Percentiles rank a stretch among this genome's conserved stretches.
Evolutionary conservation across 1,284 basidiomycete genomes (phyloP).

Genomic region (Xerocomus minutiporus): DNA sequence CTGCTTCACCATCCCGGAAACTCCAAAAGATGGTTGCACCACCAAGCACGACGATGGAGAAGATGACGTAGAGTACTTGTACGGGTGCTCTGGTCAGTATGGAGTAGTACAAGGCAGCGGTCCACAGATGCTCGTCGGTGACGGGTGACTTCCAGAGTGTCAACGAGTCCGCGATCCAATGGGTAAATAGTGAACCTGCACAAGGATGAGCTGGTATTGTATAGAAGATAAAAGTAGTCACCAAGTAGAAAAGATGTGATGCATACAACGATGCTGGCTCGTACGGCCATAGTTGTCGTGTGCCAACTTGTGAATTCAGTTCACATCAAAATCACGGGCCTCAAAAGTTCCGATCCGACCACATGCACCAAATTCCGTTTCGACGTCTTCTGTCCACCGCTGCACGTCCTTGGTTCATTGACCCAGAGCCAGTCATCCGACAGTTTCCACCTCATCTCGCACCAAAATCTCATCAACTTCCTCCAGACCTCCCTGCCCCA

Average conservation of each 20-base stretch:
- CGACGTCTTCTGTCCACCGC: constrained; percentile 9
- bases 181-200: constrained; percentile 71
- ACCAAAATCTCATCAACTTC: constrained; percentile 34
- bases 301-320: constrained; percentile 3
- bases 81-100: constrained; percentile 63
- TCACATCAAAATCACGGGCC: constrained; percentile 19
- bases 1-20: constrained; percentile 67
- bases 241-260: constrained; percentile 78
- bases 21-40: constrained; percentile 69
- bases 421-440: constrained; percentile 32
- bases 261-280: constrained; percentile 66
- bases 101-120: constrained; percentile 72
- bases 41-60: constrained; percentile 52
- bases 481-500: constrained; percentile 44
- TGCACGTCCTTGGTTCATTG: constrained; percentile 52
- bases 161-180: constrained; percentile 82
- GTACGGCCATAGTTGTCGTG: constrained; percentile 51
- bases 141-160: constrained; percentile 80
- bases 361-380: neutral
- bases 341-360: neutral
- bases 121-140: constrained; percentile 74
- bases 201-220: neutral
- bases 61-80: constrained; percentile 51
- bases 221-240: constrained; percentile 26
- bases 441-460: constrained; percentile 34